phyloP scores from a whole-genome alignment of 2,329 filamentous ascomycete genomes.

The Alternaria brassicicola region DNA sequence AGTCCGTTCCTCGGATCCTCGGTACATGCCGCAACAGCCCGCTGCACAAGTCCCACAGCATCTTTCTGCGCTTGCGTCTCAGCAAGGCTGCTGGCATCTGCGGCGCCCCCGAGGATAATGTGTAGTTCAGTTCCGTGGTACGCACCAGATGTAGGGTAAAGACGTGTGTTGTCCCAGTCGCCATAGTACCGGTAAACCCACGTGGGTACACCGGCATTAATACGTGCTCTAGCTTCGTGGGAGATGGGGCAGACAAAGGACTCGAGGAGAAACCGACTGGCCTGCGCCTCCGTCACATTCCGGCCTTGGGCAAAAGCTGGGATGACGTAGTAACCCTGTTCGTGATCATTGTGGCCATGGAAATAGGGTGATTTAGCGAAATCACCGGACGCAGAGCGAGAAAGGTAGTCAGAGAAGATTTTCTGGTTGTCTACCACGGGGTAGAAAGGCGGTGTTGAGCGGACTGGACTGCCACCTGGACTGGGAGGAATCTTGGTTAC shows the following conservation, averaged over 20 bases:
- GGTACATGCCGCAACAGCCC: slow-evolving; percentile 26
- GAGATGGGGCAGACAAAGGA: slow-evolving; percentile 25
- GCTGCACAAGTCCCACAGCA: slow-evolving; percentile 21
- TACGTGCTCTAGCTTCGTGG: slow-evolving; percentile 15
- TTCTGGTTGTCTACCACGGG: slow-evolving; percentile 26
- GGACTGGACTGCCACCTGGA: slow-evolving; percentile 23
- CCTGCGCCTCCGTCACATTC: slow-evolving; percentile 23
- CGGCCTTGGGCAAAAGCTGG: slow-evolving; percentile 23
- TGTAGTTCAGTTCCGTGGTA: slow-evolving; percentile 34
- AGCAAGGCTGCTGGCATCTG: slow-evolving; percentile 22
- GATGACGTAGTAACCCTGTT: slow-evolving; percentile 30
- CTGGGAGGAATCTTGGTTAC: slow-evolving; percentile 20
- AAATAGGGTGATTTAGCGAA: slow-evolving; percentile 27
- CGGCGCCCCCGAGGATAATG: slow-evolving; percentile 30
- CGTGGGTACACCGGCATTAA: slow-evolving; percentile 14
- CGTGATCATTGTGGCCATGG: slow-evolving; percentile 27
- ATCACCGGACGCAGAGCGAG: slow-evolving; percentile 10
- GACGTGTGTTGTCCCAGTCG: slow-evolving; percentile 26
- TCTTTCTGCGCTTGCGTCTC: slow-evolving; percentile 17
- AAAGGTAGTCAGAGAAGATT: slow-evolving; percentile 29
- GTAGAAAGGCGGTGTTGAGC: slow-evolving; percentile 24
- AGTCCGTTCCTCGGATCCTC: slow-evolving; percentile 24
- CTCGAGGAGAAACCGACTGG: slow-evolving; percentile 18
- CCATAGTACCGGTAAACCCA: slow-evolving; percentile 31
- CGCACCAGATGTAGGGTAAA: slow-evolving; percentile 28